These are phyloP conservation scores for Kurtzmaniella fragi DNA, from an alignment of 805 yeast genomes.

Conservation along the genomic window DNA sequence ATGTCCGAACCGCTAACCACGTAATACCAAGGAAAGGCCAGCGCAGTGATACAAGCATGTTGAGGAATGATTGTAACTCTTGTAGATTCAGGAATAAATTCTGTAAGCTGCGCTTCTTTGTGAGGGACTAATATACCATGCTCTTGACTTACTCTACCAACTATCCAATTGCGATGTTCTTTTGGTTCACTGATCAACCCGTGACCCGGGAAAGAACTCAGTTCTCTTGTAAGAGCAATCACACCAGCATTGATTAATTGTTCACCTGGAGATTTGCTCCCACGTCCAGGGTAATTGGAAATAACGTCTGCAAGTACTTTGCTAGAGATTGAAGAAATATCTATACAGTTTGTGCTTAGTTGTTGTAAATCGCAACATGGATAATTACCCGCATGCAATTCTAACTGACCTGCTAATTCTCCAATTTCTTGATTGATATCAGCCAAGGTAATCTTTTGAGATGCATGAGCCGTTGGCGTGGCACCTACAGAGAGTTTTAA, in stretches of 20 bases:
- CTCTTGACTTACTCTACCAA: conserved; percentile 71
- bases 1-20: conserved; percentile 41
- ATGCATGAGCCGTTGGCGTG: conserved; percentile 72
- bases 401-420: conserved; percentile 42
- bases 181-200: conserved; percentile 44
- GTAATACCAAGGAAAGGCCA: conserved; percentile 53
- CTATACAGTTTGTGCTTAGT: conserved; percentile 60
- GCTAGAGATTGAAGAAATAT: conserved; percentile 59
- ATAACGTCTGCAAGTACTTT: conserved; percentile 57
- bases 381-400: conserved; percentile 80
- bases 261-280: conserved; percentile 50
- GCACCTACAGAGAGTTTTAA: conserved; percentile 71
- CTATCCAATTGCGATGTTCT: conserved; percentile 52
- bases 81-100: conserved; percentile 50
- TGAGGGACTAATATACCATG: conserved; percentile 67
- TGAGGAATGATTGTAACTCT: conserved; percentile 58
- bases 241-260: conserved; percentile 69
- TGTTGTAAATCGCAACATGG: conserved; percentile 73
- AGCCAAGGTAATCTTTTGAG: conserved; percentile 22
- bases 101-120: conserved; percentile 17
- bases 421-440: conserved; percentile 15
- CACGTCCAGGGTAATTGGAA: conserved; percentile 51
- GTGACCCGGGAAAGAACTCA: conserved; percentile 54
- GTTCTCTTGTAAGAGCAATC: conserved; percentile 61
- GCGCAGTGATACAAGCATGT: conserved; percentile 70